Conservation (phyloP, 169 alveolate genomes). For the Theileria annulata region DNA sequence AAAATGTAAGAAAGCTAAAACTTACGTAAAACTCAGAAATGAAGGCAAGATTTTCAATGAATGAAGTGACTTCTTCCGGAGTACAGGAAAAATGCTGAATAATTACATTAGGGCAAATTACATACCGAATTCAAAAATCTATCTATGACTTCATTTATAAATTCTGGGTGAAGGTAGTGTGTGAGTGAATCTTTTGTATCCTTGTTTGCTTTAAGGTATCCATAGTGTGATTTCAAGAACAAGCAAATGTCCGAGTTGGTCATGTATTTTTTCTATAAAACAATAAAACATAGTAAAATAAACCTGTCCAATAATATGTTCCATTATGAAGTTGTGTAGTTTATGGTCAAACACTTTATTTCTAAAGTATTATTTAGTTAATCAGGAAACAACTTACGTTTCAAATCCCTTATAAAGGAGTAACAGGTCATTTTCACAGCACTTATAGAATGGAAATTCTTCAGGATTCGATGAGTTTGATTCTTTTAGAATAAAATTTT, state of each 20-base stretch:
- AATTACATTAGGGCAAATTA: neutral
- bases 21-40: slow-evolving; percentile 33
- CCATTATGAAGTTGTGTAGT: slow-evolving; percentile 18
- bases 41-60: slow-evolving; percentile 23
- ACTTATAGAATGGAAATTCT: slow-evolving; percentile 10
- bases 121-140: slow-evolving; percentile 37
- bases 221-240: slow-evolving; percentile 38
- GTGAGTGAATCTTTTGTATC: neutral
- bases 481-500: slow-evolving; percentile 39
- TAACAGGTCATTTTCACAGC: slow-evolving; percentile 54
- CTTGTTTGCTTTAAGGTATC: slow-evolving; percentile 10
- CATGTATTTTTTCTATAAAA: slow-evolving; percentile 35
- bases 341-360: slow-evolving; percentile 16
- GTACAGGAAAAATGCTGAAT: slow-evolving; percentile 17
- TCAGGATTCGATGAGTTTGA: slow-evolving; percentile 19
- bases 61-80: slow-evolving; percentile 44
- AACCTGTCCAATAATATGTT: slow-evolving; percentile 16
- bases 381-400: slow-evolving; percentile 12
- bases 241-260: slow-evolving; percentile 34
- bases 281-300: neutral
- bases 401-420: slow-evolving; percentile 65
- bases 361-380: neutral
- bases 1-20: neutral
- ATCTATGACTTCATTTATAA: slow-evolving; percentile 30
- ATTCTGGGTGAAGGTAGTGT: slow-evolving; percentile 14